Evolutionary conservation across 2,329 filamentous ascomycete species (phyloP), one percentile per base, ranked within the genome.

Genomic region (Corynespora cassiicola): DNA sequence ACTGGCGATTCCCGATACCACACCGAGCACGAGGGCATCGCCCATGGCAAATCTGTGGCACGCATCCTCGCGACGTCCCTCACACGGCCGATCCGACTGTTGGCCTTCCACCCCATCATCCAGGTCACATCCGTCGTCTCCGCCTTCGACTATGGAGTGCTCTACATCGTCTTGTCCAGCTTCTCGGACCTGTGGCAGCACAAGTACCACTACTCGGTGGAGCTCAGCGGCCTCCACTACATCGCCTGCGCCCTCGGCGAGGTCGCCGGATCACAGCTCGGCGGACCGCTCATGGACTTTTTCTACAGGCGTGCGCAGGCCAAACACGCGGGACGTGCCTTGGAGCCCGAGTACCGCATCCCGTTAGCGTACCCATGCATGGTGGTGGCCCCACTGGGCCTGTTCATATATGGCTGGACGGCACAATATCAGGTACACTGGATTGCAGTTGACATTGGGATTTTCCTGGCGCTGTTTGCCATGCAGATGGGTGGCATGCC

Each of bases 1-100:
- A 87, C 79, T 47, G 75, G 81, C 5, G 74, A 87, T 28, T 90
- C 84, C 75, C 94, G 87, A 85, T 56, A 56, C 31, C 44, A 53
- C 25, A 57, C 74, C 5, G 38, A 57, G 1, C 54, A 61, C 10
- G 57, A 60, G 19, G 58, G 71, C n/a, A 6, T 43, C 4, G 42
- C 42, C 14, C 37, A 31, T 8, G 11, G 40, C 6, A 42, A 37
- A 11, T 38, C 42, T 1, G 14, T 48, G 3, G 5, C 37, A 6
- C 86, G 80, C 54, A 37, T 45, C 7, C 54, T 77, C 46, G 39
- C 57, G 7, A 65, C 57, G 5, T 62, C 70, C 14, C 65, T 78
- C 37, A 56, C 69, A 12, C 68, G 85, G 2, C 79, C 80, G 1
- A 75, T 76, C 2, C 77, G 77, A 49, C 71, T 83, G 29, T 69